Conservation (phyloP, 163 green algal species). For the Chlamydomonas reinhardtii region DNA sequence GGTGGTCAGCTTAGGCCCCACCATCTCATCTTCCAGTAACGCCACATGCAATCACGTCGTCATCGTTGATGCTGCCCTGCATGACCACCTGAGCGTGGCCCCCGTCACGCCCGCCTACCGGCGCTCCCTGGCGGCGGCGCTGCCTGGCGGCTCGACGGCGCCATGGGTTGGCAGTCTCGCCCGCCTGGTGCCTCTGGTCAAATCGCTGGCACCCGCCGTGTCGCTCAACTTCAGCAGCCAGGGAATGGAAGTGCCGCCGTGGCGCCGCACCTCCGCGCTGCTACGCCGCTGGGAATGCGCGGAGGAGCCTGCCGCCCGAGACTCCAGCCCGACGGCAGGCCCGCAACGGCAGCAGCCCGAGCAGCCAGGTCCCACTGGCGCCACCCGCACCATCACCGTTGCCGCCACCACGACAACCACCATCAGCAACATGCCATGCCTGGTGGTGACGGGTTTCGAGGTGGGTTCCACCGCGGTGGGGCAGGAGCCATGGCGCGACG, state of each 20-base stretch:
- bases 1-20: neutral
- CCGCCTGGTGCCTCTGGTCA: constrained; percentile 12
- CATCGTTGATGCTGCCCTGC: constrained; percentile 15
- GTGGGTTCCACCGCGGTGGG: too few relatives aligned
- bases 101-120: constrained; percentile 9
- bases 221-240: constrained; percentile 12
- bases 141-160: neutral
- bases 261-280: constrained; percentile 34
- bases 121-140: neutral
- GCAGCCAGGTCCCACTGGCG: too few relatives aligned
- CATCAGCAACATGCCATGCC: too few relatives aligned
- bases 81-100: constrained; percentile 11
- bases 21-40: neutral
- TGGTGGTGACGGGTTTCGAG: too few relatives aligned
- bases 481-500: too few relatives aligned
- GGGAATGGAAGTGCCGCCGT: constrained; percentile 37
- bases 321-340: too few relatives aligned
- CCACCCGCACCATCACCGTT: too few relatives aligned
- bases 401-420: too few relatives aligned
- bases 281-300: constrained; percentile 14
- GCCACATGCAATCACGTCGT: neutral
- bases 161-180: neutral
- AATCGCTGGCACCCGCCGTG: neutral
- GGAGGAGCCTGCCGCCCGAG: neutral
- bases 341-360: too few relatives aligned